Conservation (phyloP, 768 basidiomycete species). For the Lactarius akahatsu region DNA sequence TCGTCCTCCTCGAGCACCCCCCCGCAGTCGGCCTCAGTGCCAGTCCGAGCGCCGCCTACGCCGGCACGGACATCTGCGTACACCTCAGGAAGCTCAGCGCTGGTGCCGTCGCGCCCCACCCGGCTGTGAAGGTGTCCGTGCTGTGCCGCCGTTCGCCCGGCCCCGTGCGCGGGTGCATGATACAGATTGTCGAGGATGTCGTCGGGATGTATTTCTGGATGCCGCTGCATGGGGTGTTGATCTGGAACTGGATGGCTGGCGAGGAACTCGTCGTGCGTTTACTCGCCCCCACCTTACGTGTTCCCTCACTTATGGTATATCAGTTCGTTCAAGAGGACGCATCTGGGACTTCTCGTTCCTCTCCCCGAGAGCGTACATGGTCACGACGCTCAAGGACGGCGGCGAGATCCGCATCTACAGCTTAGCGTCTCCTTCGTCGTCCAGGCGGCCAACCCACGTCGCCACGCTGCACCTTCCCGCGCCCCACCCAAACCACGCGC, state of each 20-base stretch:
- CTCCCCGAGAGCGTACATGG: slow-evolving; percentile 42
- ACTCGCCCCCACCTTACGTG: no score
- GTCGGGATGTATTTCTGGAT: slow-evolving; percentile 48
- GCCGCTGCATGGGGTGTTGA: slow-evolving; percentile 38
- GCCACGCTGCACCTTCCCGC: no score
- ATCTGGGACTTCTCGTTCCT: slow-evolving; percentile 51
- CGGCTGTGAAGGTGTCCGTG: slow-evolving; percentile 38
- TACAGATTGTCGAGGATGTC: slow-evolving; percentile 56
- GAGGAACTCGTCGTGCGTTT: slow-evolving; percentile 44
- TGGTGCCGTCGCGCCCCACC: slow-evolving; percentile 42
- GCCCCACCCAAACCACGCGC: no score
- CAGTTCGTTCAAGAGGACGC: no score
- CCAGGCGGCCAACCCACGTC: background rate
- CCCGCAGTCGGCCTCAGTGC: background rate
- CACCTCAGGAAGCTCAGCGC: slow-evolving; percentile 44
- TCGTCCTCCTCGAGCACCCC: slow-evolving; percentile 42
- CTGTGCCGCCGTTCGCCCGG: slow-evolving; percentile 33
- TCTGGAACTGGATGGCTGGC: slow-evolving; percentile 57
- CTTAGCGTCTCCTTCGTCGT: slow-evolving; percentile 33
- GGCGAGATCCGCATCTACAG: slow-evolving; percentile 48
- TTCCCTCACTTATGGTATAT: no score
- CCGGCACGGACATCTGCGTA: slow-evolving; percentile 34
- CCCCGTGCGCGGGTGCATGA: slow-evolving; percentile 36
- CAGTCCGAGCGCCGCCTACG: background rate
- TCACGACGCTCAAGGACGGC: slow-evolving; percentile 37